Evolutionary conservation across 768 basidiomycete species (phyloP).

Genomic region (Rubroboletus pulcherrimus): DNA sequence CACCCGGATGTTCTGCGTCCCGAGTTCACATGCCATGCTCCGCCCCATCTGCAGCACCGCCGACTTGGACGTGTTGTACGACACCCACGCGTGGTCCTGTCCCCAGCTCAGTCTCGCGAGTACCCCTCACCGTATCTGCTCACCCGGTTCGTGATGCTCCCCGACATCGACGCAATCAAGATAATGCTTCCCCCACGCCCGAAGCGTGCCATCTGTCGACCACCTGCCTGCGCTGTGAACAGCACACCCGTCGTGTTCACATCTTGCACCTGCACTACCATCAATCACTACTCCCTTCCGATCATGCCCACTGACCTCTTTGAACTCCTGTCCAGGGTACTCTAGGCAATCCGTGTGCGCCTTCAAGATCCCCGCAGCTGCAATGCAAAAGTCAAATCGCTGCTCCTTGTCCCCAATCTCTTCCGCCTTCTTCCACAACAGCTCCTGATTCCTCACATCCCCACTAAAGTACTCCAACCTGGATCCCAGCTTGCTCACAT

Average conservation of each 20-base stretch:
- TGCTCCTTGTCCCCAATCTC: conserved; percentile 64
- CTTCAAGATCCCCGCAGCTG: conserved; percentile 72
- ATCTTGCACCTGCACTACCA: conserved; percentile 48
- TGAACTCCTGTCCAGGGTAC: conserved; percentile 62
- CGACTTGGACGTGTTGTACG: conserved; percentile 75
- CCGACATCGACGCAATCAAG: conserved; percentile 58
- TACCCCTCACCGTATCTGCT: not conserved
- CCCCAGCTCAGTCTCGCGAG: not conserved
- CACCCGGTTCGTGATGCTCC: conserved; percentile 70
- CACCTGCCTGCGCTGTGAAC: conserved; percentile 59
- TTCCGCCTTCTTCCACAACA: conserved; percentile 53
- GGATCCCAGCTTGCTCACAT: conserved; percentile 42
- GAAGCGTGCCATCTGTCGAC: conserved; percentile 51
- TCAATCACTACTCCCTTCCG: not conserved
- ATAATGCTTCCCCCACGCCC: conserved; percentile 52
- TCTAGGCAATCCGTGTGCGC: conserved; percentile 58
- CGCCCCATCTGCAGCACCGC: conserved; percentile 78
- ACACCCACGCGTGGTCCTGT: conserved; percentile 71
- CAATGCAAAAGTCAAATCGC: conserved; percentile 72
- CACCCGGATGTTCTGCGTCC: conserved; percentile 60
- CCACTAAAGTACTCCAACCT: conserved; percentile 59
- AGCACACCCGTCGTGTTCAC: conserved; percentile 63
- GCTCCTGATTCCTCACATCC: conserved; percentile 63
- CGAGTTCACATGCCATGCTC: conserved; percentile 81
- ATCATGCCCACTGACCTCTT: conserved; percentile 41